phyloP scores from a whole-genome alignment of 164 flowering plant genomes.

The grape (Vitis vinifera) region ASM3070453v1 NC_081813.1:94501-95000 shows the following conservation, averaged over 20 bases:
- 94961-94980: conserved; percentile 78
- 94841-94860: conserved; percentile 73
- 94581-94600: conserved; percentile 71
- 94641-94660: conserved; percentile 62
- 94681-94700: conserved; percentile 71
- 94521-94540: conserved; percentile 50
- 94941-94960: conserved; percentile 79
- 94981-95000: conserved; percentile 74
- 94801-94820: conserved; percentile 74
- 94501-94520: conserved; percentile 59
- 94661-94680: conserved; percentile 48
- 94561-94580: conserved; percentile 63
- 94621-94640: conserved; percentile 62
- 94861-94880: conserved; percentile 62
- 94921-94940: conserved; percentile 77
- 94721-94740: conserved; percentile 61
- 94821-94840: conserved; percentile 81
- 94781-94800: conserved; percentile 60
- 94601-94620: conserved; percentile 59
- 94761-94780: conserved; percentile 48
- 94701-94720: conserved; percentile 69
- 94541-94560: conserved; percentile 65
- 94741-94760: conserved; percentile 55
- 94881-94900: conserved; percentile 73
- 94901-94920: conserved; percentile 67